Evolutionary conservation across 805 yeast species (phyloP).

Genomic region (Pichia eremophila): DNA sequence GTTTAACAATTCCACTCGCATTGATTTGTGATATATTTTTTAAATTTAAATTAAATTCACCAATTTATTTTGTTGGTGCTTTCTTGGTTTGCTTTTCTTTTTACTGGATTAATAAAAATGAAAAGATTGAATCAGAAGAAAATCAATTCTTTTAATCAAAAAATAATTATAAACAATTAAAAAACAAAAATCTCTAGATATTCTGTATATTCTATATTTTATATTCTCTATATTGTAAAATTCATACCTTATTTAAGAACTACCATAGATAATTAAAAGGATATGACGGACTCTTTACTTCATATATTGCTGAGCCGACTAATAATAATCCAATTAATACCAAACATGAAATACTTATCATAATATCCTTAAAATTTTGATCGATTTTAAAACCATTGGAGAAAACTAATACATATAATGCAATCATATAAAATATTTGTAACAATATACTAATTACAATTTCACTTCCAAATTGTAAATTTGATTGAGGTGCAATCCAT

Average conservation of each 20-base stretch:
- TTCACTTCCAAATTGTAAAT: conserved; percentile 67
- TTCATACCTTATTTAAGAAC: too few species aligned
- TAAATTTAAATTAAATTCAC: conserved; percentile 52
- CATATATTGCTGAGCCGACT: conserved; percentile 28
- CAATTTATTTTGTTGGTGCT: conserved; percentile 72
- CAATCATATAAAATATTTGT: conserved; percentile 38
- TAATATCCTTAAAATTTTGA: not conserved
- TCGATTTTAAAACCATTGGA: conserved; percentile 2
- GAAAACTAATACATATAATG: conserved; percentile 32
- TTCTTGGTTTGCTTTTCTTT: conserved; percentile 71
- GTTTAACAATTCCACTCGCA: conserved; percentile 89
- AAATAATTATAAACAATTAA: not conserved
- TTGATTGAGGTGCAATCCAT: conserved; percentile 52
- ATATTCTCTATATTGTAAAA: too few species aligned
- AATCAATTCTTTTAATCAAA: not conserved
- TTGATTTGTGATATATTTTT: conserved; percentile 82
- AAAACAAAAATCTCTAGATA: too few species aligned
- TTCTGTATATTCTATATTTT: not conserved
- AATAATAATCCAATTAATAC: conserved; percentile 2
- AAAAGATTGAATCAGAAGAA: conserved; percentile 17
- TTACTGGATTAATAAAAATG: conserved; percentile 72
- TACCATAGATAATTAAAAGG: conserved; percentile 30
- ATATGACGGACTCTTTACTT: conserved; percentile 38
- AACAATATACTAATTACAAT: conserved; percentile 41
- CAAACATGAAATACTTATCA: not conserved